phyloP scores from a whole-genome alignment of 225 moss, liverwort and hornwort species.

The Physcomitrium patens region DNA sequence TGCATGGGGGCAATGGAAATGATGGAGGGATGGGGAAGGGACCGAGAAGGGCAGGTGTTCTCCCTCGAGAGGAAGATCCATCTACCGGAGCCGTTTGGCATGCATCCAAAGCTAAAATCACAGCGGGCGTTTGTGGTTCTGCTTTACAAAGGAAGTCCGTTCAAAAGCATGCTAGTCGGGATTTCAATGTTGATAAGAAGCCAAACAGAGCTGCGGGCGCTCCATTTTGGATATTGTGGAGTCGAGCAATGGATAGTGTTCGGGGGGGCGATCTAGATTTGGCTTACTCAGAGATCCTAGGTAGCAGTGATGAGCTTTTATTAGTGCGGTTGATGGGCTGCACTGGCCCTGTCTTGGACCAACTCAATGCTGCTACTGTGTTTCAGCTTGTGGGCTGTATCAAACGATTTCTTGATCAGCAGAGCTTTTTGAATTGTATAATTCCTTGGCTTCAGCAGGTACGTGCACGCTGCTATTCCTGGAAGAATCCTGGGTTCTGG shows the following conservation, averaged over 20 bases:
- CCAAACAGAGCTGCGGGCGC: slow-evolving; percentile 40
- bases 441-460: slow-evolving; percentile 93
- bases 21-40: no score
- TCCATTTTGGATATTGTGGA: slow-evolving; percentile 95
- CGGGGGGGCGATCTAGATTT: slow-evolving; percentile 59
- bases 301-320: slow-evolving; percentile 76
- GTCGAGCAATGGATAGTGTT: slow-evolving; percentile 80
- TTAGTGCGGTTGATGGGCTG: slow-evolving; percentile 78
- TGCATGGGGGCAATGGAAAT: no score
- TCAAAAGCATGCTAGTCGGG: neutral
- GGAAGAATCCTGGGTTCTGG: neutral
- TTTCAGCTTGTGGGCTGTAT: slow-evolving; percentile 60
- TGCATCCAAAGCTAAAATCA: no score
- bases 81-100: no score
- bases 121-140: no score
- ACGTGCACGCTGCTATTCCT: neutral
- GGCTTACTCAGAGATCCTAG: slow-evolving; percentile 76
- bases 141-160: no score
- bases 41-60: no score
- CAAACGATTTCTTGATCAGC: slow-evolving; percentile 72
- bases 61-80: no score
- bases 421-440: slow-evolving; percentile 79
- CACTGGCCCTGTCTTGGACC: slow-evolving; percentile 81
- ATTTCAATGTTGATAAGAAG: slow-evolving; percentile 31
- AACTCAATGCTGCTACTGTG: slow-evolving; percentile 53